Evolutionary conservation across 176 grass and related monocot genomes (phyloP).

Genomic region (Zizania latifolia): DNA sequence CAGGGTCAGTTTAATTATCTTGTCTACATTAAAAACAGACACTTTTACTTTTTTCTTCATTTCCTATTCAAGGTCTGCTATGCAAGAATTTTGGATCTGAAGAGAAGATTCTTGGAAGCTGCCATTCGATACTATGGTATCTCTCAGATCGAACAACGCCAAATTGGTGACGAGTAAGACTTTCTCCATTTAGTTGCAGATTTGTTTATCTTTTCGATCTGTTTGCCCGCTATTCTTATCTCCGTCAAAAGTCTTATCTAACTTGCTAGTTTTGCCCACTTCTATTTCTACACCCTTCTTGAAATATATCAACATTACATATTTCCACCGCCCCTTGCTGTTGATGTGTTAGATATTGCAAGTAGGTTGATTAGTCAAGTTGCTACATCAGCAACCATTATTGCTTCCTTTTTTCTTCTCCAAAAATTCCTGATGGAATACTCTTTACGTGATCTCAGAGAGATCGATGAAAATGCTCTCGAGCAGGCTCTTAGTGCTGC

Average conservation of each 20-base stretch:
- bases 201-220: neutral
- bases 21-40: neutral
- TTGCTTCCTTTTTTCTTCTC: neutral
- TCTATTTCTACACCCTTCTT: neutral
- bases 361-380: neutral
- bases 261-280: neutral
- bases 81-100: constrained; percentile 97
- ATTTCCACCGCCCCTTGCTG: neutral
- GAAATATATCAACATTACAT: neutral
- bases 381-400: neutral
- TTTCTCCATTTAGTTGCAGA: neutral
- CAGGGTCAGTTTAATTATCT: neutral
- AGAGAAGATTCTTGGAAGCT: constrained; percentile 93
- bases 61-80: constrained; percentile 73
- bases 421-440: constrained; percentile 13
- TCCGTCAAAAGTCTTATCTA: neutral
- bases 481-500: constrained; percentile 97
- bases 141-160: constrained; percentile 93
- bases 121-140: constrained; percentile 94
- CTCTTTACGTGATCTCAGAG: constrained; percentile 44
- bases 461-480: constrained; percentile 95
- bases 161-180: constrained; percentile 97
- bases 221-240: neutral
- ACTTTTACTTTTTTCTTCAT: neutral
- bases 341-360: neutral